phyloP scores from a whole-genome alignment of 257 asterid genomes.

The Nicotiana undulata region DNA sequence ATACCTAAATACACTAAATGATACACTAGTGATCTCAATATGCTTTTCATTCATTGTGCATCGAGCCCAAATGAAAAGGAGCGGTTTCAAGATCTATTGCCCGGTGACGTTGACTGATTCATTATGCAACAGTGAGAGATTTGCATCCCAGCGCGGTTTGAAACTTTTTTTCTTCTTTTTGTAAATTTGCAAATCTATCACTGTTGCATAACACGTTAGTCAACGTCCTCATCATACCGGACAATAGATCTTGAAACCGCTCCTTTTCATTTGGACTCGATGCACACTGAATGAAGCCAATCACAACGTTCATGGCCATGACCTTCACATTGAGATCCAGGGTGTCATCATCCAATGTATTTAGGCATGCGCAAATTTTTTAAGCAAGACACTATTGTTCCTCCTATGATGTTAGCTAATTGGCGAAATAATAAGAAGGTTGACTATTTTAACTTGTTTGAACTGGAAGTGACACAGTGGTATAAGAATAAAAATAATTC shows the following conservation, averaged over 20 bases:
- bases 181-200: slow-evolving; percentile 8
- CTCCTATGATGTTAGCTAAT: slow-evolving; percentile 66
- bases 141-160: background rate
- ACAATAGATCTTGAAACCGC: slow-evolving; percentile 83
- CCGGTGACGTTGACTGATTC: slow-evolving; percentile 49
- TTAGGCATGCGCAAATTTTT: slow-evolving; percentile 58
- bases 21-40: slow-evolving; percentile 42
- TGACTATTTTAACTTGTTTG: slow-evolving; percentile 34
- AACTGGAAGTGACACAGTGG: slow-evolving; percentile 59
- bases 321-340: slow-evolving; percentile 49
- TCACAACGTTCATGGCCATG: slow-evolving; percentile 49
- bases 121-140: slow-evolving; percentile 24
- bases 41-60: slow-evolving; percentile 67
- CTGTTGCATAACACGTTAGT: slow-evolving; percentile 65
- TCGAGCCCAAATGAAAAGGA: slow-evolving; percentile 64
- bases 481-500: slow-evolving; percentile 68
- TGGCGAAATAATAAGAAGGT: slow-evolving; percentile 67
- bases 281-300: slow-evolving; percentile 70
- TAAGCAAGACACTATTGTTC: slow-evolving; percentile 46
- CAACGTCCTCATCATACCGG: slow-evolving; percentile 76
- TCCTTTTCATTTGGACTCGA: slow-evolving; percentile 63
- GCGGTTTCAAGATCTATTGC: slow-evolving; percentile 78
- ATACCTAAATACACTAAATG: slow-evolving; percentile 42
- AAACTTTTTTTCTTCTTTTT: slow-evolving; percentile 19
- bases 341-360: slow-evolving; percentile 41